Percentiles rank a stretch among this genome's conserved stretches.
Evolutionary conservation across 495 filamentous ascomycete genomes (phyloP).

Genomic region (Aspergillus egyptiacus): DNA sequence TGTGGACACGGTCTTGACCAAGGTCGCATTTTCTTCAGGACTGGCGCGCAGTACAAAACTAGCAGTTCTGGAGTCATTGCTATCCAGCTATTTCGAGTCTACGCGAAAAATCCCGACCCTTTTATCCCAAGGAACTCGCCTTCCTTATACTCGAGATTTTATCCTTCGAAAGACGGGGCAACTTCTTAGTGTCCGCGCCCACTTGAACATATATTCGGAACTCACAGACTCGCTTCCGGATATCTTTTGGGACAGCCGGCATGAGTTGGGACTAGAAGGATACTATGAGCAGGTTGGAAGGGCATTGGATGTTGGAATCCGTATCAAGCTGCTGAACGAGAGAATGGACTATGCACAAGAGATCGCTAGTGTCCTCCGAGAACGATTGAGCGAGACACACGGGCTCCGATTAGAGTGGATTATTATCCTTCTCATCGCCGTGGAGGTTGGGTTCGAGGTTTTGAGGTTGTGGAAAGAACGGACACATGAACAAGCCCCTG

Average conservation of each 20-base stretch:
- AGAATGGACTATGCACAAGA: constrained; percentile 98
- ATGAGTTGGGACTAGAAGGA: constrained; percentile 80
- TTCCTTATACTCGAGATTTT: constrained; percentile 68
- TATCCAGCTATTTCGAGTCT: constrained; percentile 76
- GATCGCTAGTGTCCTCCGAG: constrained; percentile 82
- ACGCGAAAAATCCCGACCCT: constrained; percentile 73
- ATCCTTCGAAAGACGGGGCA: constrained; percentile 92
- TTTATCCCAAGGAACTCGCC: constrained; percentile 56
- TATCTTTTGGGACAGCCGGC: constrained; percentile 90
- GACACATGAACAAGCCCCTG: constrained; percentile 42
- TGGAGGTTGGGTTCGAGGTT: constrained; percentile 77
- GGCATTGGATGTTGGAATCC: constrained; percentile 84
- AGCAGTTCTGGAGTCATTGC: constrained; percentile 81
- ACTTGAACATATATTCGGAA: constrained; percentile 94
- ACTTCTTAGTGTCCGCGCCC: constrained; percentile 81
- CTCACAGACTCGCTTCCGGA: constrained; percentile 93
- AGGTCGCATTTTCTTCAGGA: constrained; percentile 94
- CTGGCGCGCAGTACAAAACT: constrained; percentile 94
- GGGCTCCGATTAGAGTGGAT: constrained; percentile 89
- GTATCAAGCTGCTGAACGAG: constrained; percentile 88
- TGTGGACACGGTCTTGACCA: constrained; percentile 76
- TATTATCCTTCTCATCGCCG: constrained; percentile 87
- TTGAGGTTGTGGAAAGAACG: constrained; percentile 54
- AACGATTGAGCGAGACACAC: constrained; percentile 85
- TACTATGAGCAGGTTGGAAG: constrained; percentile 92